A percentile compares a stretch with the other conserved stretches of the same genome.
These are phyloP conservation scores for Xylaria sp. DNA, from an alignment of 2,329 filamentous ascomycete genomes.

Conservation along the genomic window DNA sequence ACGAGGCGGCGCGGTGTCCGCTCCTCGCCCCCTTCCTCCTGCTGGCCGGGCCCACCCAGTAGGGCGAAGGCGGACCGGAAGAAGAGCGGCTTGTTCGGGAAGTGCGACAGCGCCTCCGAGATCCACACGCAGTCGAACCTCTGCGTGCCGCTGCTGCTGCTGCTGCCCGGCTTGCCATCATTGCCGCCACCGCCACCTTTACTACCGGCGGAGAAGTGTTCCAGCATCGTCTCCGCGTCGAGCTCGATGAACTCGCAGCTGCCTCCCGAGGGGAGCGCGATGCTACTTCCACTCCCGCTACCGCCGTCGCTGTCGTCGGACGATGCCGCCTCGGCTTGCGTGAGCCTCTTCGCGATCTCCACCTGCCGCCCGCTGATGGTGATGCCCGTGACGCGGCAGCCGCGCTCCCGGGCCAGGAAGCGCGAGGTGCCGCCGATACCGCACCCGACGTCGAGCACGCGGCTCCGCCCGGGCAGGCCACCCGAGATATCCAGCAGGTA, in stretches of 20 bases:
- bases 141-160: no score
- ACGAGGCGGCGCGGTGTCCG: constrained; percentile 53
- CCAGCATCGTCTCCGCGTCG: constrained; percentile 63
- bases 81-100: constrained; percentile 62
- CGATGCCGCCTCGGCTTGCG: constrained; percentile 37
- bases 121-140: constrained; percentile 63
- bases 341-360: constrained; percentile 58
- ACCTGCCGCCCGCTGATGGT: constrained; percentile 64
- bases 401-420: constrained; percentile 54
- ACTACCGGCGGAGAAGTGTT: constrained; percentile 46
- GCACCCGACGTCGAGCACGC: constrained; percentile 63
- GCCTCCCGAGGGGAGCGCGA: constrained; percentile 38
- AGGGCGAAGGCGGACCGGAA: constrained; percentile 55
- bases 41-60: constrained; percentile 50
- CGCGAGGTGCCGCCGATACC: constrained; percentile 63
- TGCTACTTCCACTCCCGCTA: constrained; percentile 24
- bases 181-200: constrained; percentile 12
- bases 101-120: constrained; percentile 62
- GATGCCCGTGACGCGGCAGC: constrained; percentile 59
- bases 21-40: no score
- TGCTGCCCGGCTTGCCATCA: constrained; percentile 24
- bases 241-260: constrained; percentile 53
- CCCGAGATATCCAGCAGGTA: constrained; percentile 55
- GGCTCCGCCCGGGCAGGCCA: constrained; percentile 39
- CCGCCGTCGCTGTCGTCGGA: neutral